Conservation (phyloP, 148 eudicot species). For the Camellia japonica region DNA sequence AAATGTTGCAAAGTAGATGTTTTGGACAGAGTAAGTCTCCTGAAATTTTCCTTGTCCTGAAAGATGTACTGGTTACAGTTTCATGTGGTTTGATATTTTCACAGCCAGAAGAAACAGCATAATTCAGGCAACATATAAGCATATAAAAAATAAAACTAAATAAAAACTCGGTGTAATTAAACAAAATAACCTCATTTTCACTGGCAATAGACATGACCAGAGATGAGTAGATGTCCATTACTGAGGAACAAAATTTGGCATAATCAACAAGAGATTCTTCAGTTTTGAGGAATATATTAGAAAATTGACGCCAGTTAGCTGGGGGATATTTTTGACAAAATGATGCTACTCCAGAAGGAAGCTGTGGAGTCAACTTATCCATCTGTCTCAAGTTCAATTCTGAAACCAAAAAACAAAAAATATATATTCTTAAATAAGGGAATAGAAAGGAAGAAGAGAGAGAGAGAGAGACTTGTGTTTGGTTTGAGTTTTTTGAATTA, state of each 20-base stretch:
- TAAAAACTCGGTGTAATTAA: background rate
- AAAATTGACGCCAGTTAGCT: background rate
- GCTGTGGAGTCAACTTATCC: background rate
- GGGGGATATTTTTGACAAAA: background rate
- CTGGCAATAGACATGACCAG: background rate
- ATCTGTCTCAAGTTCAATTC: background rate
- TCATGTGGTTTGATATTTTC: background rate
- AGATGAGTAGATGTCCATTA: background rate
- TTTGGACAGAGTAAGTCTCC: background rate
- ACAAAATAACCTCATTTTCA: background rate
- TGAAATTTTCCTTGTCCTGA: background rate
- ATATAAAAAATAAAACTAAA: background rate
- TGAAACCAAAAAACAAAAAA: background rate
- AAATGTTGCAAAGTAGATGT: no score
- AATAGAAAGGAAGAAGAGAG: no score
- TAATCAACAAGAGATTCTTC: background rate
- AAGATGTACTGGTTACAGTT: background rate
- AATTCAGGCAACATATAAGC: background rate
- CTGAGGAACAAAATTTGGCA: background rate
- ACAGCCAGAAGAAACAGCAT: background rate
- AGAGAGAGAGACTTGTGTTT: no score
- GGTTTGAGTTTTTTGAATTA: no score
- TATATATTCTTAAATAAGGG: no score
- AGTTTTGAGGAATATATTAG: background rate
- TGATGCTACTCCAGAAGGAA: background rate